Base-by-base conservation (phyloP, 176 grass and related monocot species). In the Triticum monococcum region DNA sequence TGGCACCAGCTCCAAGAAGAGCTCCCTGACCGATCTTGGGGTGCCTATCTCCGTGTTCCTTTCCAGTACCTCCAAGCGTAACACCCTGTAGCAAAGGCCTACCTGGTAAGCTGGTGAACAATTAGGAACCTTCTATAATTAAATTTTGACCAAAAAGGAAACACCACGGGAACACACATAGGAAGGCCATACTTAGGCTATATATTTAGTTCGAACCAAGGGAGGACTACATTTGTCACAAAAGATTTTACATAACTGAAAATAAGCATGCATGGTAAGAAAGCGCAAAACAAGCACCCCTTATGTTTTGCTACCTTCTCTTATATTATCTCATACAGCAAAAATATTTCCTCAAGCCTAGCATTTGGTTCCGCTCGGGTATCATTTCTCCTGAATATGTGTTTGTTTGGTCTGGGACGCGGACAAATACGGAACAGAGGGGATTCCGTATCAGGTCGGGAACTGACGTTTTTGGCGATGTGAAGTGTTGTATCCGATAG, bases 31-130 rank as follows among this genome's bases (percentile, higher is more conserved):
- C 86, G 1, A 99, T 93, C 90, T 99, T 99, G 20, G 97, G 97
- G 87, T 99, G 97, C n/a, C 97, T 89, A 73, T 99, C 92, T 79
- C 97, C 97, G 83, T 96, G 68, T 82, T 94, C 89, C 76, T 99
- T 99, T 74, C 97, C 97, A 38, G 97, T 99, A 77, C 97, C 97
- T 88, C 97, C 97, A 54, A 99, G 89, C 5, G 97, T 99, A 92
- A 99, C 97, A 64, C 97, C 92, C 97, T 99, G 75, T 60, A 79
- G 16, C 68, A 87, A 61, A 74, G 43, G 45, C 65, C 66, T 59
- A 48, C 56, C 46, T 86, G 41, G 31, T 86, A 78, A 86, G 84
- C 38, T 79, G 56, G 41, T 64, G 40, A 83, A 84, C 11, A 22
- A 41, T 37, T 64, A 64, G 10, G 48, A 69, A 72, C 70, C 18